Evolutionary conservation across 1,284 basidiomycete genomes (phyloP), one percentile per base, ranked within the genome.

Genomic region (Puccinia hordei): DNA sequence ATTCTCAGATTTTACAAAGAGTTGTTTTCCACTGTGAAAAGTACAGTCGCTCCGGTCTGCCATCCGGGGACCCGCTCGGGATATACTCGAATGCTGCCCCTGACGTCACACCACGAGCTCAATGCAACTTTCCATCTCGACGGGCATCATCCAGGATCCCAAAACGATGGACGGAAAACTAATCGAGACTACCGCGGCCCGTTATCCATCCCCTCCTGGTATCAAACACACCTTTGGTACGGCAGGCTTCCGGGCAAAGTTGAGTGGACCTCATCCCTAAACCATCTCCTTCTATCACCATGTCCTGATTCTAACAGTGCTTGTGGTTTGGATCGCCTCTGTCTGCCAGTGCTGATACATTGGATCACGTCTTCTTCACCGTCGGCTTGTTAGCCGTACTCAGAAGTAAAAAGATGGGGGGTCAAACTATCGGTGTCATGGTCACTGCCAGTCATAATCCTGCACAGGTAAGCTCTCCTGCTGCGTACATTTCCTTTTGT

Each of bases 381-480:
- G 92, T 97, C 13, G 97, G 94, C 9, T 87, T 99, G 55, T 88
- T 99, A 30, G 96, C 96, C 63, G 93, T 90, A 4, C 88, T 99
- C 59, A 88, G 97, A 81, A 97, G 94, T 87, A 96, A 93, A 87
- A 91, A 90, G 82, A 88, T 95, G 51, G 91, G 92, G 85, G 95
- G 97, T 68, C 92, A 92, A 85, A 92, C 91, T 49, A 92, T 99
- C 84, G 97, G 97, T 44, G 92, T 99, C 30, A 99, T 99, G 97
- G 92, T 99, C 84, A 99, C 97, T 53, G 97, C 97, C 4, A 97
- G 94, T 33, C 97, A 99, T 87, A 99, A 99, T 86, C 96, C 96
- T 24, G 96, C 96, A 86, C 89, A 91, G 84, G 95, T 95, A 84
- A 83, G 89, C 86, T 15, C 5, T 19, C 35, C 38, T 66, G 2